These are phyloP conservation scores for Solanum etuberosum DNA, from an alignment of 257 asterid genomes.

Conservation along the genomic window DNA sequence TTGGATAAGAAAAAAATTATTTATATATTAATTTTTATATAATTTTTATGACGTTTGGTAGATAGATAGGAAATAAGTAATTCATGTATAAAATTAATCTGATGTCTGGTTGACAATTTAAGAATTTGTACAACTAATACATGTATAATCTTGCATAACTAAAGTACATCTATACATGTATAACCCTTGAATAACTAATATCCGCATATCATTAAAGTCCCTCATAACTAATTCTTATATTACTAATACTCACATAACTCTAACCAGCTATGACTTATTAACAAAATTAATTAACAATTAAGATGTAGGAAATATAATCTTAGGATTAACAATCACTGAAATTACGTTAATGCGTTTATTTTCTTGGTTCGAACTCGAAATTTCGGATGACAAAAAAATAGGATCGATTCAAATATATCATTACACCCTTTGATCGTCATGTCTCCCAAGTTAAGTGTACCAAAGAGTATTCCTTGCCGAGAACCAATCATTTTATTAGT, in stretches of 20 bases:
- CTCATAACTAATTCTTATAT: too few species aligned
- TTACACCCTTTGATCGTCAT: background rate
- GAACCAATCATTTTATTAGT: background rate
- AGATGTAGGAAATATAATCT: background rate
- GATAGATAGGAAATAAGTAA: too few species aligned
- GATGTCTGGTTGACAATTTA: too few species aligned
- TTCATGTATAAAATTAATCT: too few species aligned
- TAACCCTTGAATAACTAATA: background rate
- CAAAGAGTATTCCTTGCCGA: background rate
- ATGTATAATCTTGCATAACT: background rate
- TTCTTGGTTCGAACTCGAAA: background rate
- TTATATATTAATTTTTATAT: too few species aligned
- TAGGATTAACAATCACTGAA: background rate
- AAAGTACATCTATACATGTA: background rate
- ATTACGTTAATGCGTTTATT: background rate
- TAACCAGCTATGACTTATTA: background rate
- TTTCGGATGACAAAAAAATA: background rate
- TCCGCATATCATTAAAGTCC: too few species aligned
- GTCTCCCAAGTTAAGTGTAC: background rate
- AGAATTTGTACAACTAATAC: too few species aligned
- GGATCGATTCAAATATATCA: background rate
- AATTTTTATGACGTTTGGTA: rapidly evolving
- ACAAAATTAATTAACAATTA: background rate
- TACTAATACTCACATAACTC: background rate
- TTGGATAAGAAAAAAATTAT: too few species aligned